Conservation (phyloP, 1,139 yeast genomes). For the Sugiyamaella grinbergsii region DNA sequence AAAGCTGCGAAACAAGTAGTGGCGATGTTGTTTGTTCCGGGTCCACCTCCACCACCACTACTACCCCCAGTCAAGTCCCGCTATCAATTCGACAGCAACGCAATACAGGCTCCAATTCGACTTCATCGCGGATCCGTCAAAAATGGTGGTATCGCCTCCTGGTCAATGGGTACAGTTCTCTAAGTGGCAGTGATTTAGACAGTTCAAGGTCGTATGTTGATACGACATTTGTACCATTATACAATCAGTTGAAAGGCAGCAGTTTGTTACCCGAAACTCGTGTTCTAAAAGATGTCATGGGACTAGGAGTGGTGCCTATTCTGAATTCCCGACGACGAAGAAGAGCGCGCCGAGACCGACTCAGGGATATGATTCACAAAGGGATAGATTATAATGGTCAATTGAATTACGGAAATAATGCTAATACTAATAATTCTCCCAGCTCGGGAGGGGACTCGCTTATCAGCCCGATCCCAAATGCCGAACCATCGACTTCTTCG, state of each 20-base stretch:
- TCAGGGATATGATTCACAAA: background rate
- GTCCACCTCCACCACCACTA: background rate
- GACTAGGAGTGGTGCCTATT: constrained; percentile 1
- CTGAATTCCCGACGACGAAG: background rate
- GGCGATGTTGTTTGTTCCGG: background rate
- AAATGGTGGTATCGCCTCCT: constrained; percentile 25
- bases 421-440: background rate
- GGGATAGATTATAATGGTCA: background rate
- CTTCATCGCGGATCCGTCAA: constrained; percentile 5
- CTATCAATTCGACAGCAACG: background rate
- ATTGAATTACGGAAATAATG: background rate
- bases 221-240: constrained; percentile 25
- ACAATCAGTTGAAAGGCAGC: constrained; percentile 25
- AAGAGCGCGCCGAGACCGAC: constrained; percentile 2
- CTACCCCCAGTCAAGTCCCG: background rate
- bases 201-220: constrained; percentile 24
- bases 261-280: constrained; percentile 26
- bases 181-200: constrained; percentile 24
- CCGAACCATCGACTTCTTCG: background rate
- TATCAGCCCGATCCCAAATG: background rate
- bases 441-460: background rate
- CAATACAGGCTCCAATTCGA: background rate
- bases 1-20: background rate
- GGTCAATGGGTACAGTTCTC: constrained; percentile 22
- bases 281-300: constrained; percentile 16